phyloP scores from a whole-genome alignment of 139 green algal species.

The Pleodorina starrii region DNA sequence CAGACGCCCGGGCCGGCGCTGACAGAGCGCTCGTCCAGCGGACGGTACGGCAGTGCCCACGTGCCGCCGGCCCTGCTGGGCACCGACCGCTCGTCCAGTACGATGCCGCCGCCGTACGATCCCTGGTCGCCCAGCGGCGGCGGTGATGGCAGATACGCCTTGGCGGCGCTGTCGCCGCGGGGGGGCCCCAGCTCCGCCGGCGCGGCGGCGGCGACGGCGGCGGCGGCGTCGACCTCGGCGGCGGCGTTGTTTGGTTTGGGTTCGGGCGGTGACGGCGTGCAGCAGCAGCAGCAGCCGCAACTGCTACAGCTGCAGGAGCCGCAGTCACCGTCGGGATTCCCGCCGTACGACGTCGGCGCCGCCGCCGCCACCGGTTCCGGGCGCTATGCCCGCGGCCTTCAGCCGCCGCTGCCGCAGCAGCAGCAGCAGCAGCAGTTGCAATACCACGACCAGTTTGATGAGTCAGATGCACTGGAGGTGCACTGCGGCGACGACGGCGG shows the following conservation, averaged over 20 bases:
- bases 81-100: background rate
- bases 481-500: too few relatives aligned
- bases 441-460: too few relatives aligned
- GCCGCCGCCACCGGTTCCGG: background rate
- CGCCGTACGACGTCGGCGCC: background rate
- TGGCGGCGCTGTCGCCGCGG: too few relatives aligned
- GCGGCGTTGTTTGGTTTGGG: too few relatives aligned
- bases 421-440: background rate
- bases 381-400: background rate
- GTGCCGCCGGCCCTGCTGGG: background rate
- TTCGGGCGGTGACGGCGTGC: too few relatives aligned
- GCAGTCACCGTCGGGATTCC: background rate
- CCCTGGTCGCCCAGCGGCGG: background rate
- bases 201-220: too few relatives aligned
- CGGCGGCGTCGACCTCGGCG: too few relatives aligned
- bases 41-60: background rate
- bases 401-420: background rate
- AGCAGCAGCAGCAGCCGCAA: background rate
- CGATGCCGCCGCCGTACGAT: background rate
- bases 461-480: too few relatives aligned
- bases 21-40: slow-evolving; percentile 7
- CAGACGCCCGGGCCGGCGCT: background rate
- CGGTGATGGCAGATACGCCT: background rate
- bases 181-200: too few relatives aligned
- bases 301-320: too few relatives aligned